Base-by-base conservation (phyloP, 2,329 filamentous ascomycete genomes). In the Bertia moriformis region DNA sequence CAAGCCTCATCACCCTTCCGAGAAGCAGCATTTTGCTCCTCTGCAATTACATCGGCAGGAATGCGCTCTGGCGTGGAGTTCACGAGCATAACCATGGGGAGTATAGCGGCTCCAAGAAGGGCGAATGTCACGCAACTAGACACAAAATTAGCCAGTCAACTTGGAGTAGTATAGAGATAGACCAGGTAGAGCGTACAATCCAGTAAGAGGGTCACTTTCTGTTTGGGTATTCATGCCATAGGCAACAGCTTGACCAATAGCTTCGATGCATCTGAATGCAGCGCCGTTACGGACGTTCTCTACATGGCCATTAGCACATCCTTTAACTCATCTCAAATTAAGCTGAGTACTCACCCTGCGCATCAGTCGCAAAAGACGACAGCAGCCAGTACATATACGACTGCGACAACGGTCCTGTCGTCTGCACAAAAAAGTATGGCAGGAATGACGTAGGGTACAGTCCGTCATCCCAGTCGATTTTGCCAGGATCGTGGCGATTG, bases 401-500 rank as follows among this genome's bases (percentile, higher is more conserved):
- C 49, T 63, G 60, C 19, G 58, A 63, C 27, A 63, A 43, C 1
- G 60, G 60, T 0, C 56, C 56, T 1, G 56, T 58, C 4, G 56
- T 58, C 44, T 62, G 61, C 5, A 66, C 57, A 43, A 67, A 65
- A 48, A 67, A 67, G 43, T 66, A 66, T 1, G 63, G 63, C 18
- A 67, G 47, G 45, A 66, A 66, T 0, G 61, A 55, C 2, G 51
- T 48, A 3, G 62, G 50, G 39, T 65, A 67, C 1, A 60, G 50
- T 1, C 45, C 42, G 4, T 65, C 60, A 14, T 62, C 55, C 63
- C 63, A 67, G 40, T 66, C 63, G 18, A 67, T 65, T 12, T 59
- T 51, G 2, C 61, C 62, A 0, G 63, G 64, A 33, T 54, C 45
- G 2, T 52, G 39, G 20, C 30, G 42, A 22, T 61, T 56, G 44